A percentile compares a stretch with the other conserved stretches of the same genome.
Evolutionary conservation across 106 monocot species (phyloP).

Genomic region (Dactylorhiza incarnata): DNA sequence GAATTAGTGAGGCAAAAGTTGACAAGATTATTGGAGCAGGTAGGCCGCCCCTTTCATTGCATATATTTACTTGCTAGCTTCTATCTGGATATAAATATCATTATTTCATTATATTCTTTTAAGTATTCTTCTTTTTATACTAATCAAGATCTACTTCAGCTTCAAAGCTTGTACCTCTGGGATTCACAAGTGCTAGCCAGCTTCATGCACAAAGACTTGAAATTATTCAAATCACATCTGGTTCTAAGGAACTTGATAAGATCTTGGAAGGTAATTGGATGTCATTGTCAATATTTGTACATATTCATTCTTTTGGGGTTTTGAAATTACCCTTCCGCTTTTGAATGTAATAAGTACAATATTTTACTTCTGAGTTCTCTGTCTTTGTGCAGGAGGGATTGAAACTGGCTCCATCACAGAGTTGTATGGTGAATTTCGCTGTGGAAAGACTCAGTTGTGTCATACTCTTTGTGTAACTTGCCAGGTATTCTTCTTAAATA

Average conservation of each 20-base stretch:
- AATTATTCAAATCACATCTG: slow-evolving; percentile 95
- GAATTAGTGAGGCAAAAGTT: slow-evolving; percentile 97
- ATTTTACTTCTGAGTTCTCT: not conserved
- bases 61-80: not conserved
- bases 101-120: not conserved
- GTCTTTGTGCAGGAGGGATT: slow-evolving; percentile 58
- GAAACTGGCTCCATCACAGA: slow-evolving; percentile 99
- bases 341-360: not conserved
- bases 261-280: slow-evolving; percentile 72
- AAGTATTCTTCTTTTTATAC: not conserved
- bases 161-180: slow-evolving; percentile 89
- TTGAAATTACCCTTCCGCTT: not conserved
- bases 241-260: slow-evolving; percentile 91
- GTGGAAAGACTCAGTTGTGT: slow-evolving; percentile 90
- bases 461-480: slow-evolving; percentile 97
- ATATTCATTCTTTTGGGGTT: not conserved
- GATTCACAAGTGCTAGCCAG: slow-evolving; percentile 97
- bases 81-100: not conserved
- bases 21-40: slow-evolving; percentile 99
- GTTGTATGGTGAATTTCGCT: slow-evolving; percentile 91
- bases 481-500: slow-evolving; percentile 41
- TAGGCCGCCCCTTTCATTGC: slow-evolving; percentile 14
- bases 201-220: slow-evolving; percentile 95
- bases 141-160: slow-evolving; percentile 30
- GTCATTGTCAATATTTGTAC: not conserved